Evolutionary conservation across 306 rosid genomes (phyloP), one percentile per base, ranked within the genome.

Genomic region (Corylus americana): DNA sequence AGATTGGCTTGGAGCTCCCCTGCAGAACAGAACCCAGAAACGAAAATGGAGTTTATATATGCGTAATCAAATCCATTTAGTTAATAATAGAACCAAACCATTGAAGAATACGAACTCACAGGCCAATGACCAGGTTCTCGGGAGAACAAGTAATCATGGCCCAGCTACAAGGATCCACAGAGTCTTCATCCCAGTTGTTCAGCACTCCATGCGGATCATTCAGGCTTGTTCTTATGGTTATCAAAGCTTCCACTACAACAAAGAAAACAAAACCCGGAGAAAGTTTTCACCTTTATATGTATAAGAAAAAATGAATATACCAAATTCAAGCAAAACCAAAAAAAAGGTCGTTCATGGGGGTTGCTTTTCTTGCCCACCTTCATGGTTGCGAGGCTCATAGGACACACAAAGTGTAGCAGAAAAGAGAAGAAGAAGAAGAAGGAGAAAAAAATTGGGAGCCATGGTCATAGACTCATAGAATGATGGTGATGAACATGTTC

Each of bases 101-200:
- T 20, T 63, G 8, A 18, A 64, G 80, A n/a, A 49, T 3, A 67
- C 50, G 17, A 62, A 92, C 91, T 87, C 77, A 95, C 98, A 95
- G 74, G 85, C 96, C 98, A 11, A 91, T 74, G 62, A 95, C 98
- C 54, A 81, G 83, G 62, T 55, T 85, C 44, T 95, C 98, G 27
- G 94, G 63, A 3, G 98, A 92, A 78, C 98, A 95, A 47, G 98
- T 92, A 73, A 92, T 91, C 98, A 95, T 92, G 62, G 96, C 82
- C 98, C 98, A 92, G 67, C 97, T 95, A 78, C 98, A 95, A 72
- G 98, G 97, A 84, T 95, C 98, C 5, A 95, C 98, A 2, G 98
- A 95, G 87, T 81, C 88, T 72, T 81, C 94, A 59, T 95, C 98
- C 98, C 98, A 95, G 87, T 91, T 90, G 84, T 70, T 88, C 62